Conservation (phyloP, 306 rosid genomes). For the apple (Malus domestica) region DNA sequence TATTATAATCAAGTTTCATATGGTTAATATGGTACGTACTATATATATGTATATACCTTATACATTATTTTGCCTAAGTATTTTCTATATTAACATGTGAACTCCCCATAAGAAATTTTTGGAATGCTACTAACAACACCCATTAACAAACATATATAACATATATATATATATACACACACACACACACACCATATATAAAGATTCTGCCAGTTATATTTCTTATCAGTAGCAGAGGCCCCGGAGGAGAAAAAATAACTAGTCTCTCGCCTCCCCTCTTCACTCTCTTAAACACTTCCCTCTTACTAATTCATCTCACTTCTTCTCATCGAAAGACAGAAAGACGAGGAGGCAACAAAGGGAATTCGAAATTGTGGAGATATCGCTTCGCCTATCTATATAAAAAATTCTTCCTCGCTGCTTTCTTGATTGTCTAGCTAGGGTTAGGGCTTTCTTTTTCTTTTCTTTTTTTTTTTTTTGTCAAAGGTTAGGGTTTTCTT, state of each 20-base stretch:
- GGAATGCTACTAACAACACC: no score
- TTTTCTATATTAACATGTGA: no score
- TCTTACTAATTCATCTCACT: background rate
- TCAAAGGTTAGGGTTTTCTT: slow-evolving; percentile 10
- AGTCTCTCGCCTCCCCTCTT: background rate
- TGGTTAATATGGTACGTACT: no score
- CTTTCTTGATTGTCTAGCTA: background rate
- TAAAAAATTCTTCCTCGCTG: background rate
- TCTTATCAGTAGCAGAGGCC: background rate
- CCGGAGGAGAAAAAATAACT: background rate
- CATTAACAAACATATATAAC: no score
- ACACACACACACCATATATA: background rate
- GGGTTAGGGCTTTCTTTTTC: background rate
- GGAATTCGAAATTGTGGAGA: background rate
- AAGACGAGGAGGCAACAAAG: background rate
- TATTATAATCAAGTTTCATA: no score
- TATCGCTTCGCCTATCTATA: background rate
- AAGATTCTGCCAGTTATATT: background rate
- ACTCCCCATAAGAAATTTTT: no score
- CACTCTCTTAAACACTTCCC: background rate
- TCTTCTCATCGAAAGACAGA: background rate
- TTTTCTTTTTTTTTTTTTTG: no score
- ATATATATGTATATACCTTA: no score
- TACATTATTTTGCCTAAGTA: background rate
- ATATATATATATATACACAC: no score